Base-by-base conservation (phyloP, 2,329 filamentous ascomycete genomes). In the Thielaviopsis ethacetica region DNA sequence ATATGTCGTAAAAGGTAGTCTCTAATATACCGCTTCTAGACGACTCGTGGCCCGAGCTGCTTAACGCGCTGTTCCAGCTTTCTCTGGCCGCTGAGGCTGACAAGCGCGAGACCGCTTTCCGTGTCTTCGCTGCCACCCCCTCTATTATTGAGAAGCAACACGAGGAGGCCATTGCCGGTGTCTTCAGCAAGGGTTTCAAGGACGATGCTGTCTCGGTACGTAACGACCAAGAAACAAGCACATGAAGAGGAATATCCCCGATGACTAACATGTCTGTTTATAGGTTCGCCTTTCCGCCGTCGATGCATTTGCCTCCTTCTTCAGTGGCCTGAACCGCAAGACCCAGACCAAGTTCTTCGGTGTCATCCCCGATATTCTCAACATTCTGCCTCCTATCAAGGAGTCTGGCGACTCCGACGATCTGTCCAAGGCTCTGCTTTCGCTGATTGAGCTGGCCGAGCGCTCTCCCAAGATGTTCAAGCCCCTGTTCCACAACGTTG, bases 381-480 rank as follows among this genome's bases (percentile, higher is more conserved):
- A 95, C 70, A 91, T 96, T 61, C 79, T 98, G 3, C 90, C 91
- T 7, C 93, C 93, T 0, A 84, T 98, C 70, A 96, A 96, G 72
- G 89, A 96, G 64, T 82, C 86, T 2, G 82, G 86, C 64, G 89
- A 98, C 68, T 93, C 89, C 13, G 91, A 96, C 15, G 85, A 95
- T 63, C 81, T 98, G 17, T 91, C 88, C 64, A 90, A 90, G 68
- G 91, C 91, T 22, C 82, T 98, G 50, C 76, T 96, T 59, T 86
- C 91, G 24, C 79, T 98, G 54, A 96, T 98, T 66, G 93, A 97
- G 64, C 79, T 98, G 59, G 93, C 93, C 47, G 93, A 97, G 71
- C 81, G 86, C n/a, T 86, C 88, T 22, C 90, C 91, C 22, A 94
- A 93, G 73, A 97, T 97, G 91, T 98, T 98, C 75, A 95, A 93